phyloP scores from a whole-genome alignment of 2,329 filamentous ascomycete genomes.

The Helotiales sp. region DNA sequence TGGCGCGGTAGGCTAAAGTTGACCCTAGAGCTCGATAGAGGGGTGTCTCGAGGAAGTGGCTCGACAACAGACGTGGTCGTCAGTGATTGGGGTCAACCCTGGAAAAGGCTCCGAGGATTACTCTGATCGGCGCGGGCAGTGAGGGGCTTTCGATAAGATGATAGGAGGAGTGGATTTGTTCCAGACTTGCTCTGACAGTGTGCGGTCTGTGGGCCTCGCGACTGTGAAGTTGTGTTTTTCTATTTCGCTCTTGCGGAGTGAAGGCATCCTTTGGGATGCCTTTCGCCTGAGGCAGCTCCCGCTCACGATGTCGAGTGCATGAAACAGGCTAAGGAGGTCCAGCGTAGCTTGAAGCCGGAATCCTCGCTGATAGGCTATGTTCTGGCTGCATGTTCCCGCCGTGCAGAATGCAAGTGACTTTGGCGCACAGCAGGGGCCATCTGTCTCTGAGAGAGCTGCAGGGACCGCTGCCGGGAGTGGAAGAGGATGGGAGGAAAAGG shows the following conservation, averaged over 20 bases:
- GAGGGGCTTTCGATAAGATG: slow-evolving; percentile 24
- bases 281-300: slow-evolving; percentile 10
- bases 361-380: slow-evolving; percentile 29
- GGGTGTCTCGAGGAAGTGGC: slow-evolving; percentile 19
- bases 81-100: slow-evolving; percentile 33
- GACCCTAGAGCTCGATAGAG: slow-evolving; percentile 18
- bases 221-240: not conserved
- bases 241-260: slow-evolving; percentile 2
- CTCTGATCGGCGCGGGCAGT: slow-evolving; percentile 21
- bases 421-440: slow-evolving; percentile 30
- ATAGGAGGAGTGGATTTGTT: slow-evolving; percentile 19
- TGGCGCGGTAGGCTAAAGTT: slow-evolving; percentile 28
- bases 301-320: slow-evolving; percentile 20
- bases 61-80: slow-evolving; percentile 33
- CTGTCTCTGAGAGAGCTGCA: slow-evolving; percentile 32
- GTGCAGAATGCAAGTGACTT: slow-evolving; percentile 35
- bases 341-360: slow-evolving; percentile 21
- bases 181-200: slow-evolving; percentile 1
- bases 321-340: slow-evolving; percentile 33
- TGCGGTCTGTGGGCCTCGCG: slow-evolving; percentile 1
- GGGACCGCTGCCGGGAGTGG: slow-evolving; percentile 34
- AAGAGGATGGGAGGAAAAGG: slow-evolving; percentile 15
- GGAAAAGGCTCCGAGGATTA: slow-evolving; percentile 18
- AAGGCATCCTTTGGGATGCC: slow-evolving; percentile 12
- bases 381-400: slow-evolving; percentile 31